Percentiles rank a stretch among this genome's conserved stretches.
phyloP scores from a whole-genome alignment of 75 land plant species.

The Ceratopteris richardii region DNA sequence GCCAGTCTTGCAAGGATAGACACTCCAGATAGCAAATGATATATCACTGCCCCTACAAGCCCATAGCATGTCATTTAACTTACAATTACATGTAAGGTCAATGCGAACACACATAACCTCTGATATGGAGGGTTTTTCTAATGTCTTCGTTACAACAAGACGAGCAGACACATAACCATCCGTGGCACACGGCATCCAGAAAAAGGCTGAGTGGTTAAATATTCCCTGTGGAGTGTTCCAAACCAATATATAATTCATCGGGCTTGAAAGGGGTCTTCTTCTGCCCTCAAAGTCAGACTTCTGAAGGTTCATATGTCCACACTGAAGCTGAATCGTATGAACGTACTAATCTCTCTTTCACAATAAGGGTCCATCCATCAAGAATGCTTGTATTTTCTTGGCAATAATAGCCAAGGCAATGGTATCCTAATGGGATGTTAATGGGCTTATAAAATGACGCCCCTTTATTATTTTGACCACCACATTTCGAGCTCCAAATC shows the following conservation, averaged over 20 bases:
- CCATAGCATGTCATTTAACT: conserved; percentile 42
- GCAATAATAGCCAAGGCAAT: no score
- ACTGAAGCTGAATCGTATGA: conserved; percentile 38
- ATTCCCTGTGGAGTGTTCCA: conserved; percentile 62
- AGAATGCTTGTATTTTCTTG: no score
- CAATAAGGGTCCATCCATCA: no score
- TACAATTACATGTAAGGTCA: conserved; percentile 47
- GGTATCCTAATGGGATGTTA: no score
- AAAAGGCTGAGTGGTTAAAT: conserved; percentile 37
- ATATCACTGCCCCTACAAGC: background rate
- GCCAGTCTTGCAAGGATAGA: conserved; percentile 34
- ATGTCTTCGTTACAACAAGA: conserved; percentile 43
- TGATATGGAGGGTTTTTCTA: conserved; percentile 44
- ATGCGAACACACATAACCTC: conserved; percentile 51
- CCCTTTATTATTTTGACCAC: conserved; percentile 43
- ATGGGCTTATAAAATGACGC: no score
- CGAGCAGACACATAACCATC: no score
- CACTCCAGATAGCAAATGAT: conserved; percentile 18
- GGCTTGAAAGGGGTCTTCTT: no score
- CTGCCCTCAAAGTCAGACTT: no score
- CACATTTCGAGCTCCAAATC: conserved; percentile 50
- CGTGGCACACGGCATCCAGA: conserved; percentile 69
- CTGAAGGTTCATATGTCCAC: conserved; percentile 42
- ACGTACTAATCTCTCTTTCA: conserved; percentile 52
- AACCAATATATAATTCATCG: conserved; percentile 52